Conservation (phyloP, 176 grass and related monocot species). For the Elymus sibiricus region DNA sequence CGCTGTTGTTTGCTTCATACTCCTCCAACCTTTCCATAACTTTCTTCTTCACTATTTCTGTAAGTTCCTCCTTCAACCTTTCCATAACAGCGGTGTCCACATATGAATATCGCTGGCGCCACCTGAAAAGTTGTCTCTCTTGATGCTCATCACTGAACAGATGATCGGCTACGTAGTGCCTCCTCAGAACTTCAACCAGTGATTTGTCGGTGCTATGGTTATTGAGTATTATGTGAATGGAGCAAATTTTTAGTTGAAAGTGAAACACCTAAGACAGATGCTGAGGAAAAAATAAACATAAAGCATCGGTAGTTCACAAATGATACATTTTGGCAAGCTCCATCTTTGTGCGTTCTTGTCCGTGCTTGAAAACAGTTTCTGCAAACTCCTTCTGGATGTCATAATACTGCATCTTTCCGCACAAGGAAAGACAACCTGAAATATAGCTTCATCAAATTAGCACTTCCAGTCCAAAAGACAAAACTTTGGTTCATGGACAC, state of each 20-base stretch:
- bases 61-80: constrained; percentile 8
- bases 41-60: neutral
- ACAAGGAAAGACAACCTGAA: neutral
- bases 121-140: constrained; percentile 57
- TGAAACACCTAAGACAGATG: neutral
- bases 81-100: constrained; percentile 37
- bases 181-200: constrained; percentile 43
- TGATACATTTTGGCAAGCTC: constrained; percentile 39
- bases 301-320: neutral
- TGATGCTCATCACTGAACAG: constrained; percentile 66
- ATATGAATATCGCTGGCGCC: constrained; percentile 50
- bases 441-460: constrained; percentile 7
- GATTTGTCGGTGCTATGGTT: constrained; percentile 49
- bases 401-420: neutral
- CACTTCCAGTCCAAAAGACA: neutral
- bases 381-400: rapidly evolving
- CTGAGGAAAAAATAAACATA: neutral
- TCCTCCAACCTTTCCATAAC: neutral
- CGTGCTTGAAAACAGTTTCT: neutral
- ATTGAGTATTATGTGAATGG: constrained; percentile 46
- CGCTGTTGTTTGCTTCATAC: constrained; percentile 14
- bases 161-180: constrained; percentile 65
- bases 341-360: constrained; percentile 30
- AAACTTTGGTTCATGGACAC: neutral
- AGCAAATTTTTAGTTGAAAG: constrained; percentile 19